These are phyloP conservation scores for Aureobasidium vineae DNA, from an alignment of 2,329 filamentous ascomycete genomes.

Conservation along the genomic window DNA sequence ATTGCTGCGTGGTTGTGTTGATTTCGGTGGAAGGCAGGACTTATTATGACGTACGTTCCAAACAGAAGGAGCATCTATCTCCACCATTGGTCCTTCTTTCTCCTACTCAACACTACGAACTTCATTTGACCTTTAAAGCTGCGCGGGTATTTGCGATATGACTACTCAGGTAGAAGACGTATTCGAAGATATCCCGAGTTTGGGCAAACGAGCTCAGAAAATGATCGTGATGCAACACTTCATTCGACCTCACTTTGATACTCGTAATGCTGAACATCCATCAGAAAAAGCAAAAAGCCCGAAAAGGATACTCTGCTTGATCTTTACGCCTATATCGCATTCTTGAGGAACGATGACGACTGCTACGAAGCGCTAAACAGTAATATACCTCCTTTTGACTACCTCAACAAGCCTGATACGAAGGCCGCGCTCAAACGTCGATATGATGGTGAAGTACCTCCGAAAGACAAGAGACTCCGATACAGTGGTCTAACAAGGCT, in stretches of 20 bases:
- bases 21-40: no score
- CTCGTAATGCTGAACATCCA: neutral
- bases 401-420: neutral
- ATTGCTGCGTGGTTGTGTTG: no score
- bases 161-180: constrained; percentile 26
- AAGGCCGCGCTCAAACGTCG: constrained; percentile 2
- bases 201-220: neutral
- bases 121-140: no score
- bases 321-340: neutral
- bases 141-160: constrained; percentile 26
- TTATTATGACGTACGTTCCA: no score
- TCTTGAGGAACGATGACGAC: neutral
- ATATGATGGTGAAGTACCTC: neutral
- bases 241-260: neutral
- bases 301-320: neutral
- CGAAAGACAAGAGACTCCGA: neutral
- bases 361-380: neutral
- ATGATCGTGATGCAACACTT: neutral
- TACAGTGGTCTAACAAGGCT: neutral
- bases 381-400: neutral
- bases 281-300: neutral
- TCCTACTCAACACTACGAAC: no score
- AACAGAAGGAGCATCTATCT: no score
- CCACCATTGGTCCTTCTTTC: no score
- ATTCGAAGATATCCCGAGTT: neutral